A percentile compares a stretch with the other conserved stretches of the same genome.
Conservation (phyloP, 345 rosid genomes). For the Salix exigua region DNA sequence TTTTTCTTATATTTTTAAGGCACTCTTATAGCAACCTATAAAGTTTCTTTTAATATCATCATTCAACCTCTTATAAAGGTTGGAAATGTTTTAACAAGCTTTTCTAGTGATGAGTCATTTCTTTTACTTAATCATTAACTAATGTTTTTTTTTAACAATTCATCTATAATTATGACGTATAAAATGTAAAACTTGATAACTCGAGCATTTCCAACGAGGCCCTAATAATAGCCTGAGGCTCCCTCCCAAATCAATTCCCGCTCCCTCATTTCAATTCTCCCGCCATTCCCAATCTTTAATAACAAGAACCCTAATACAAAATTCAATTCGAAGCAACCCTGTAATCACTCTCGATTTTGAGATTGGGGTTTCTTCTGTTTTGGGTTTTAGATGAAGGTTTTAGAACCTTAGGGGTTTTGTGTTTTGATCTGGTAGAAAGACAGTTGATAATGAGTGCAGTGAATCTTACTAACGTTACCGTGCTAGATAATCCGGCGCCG, state of each 20-base stretch:
- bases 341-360: not conserved
- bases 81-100: too few species aligned
- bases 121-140: too few species aligned
- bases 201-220: not conserved
- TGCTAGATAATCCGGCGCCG: constrained; percentile 85
- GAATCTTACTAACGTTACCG: constrained; percentile 84
- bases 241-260: constrained; percentile 12
- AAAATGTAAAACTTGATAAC: too few species aligned
- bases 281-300: constrained; percentile 9
- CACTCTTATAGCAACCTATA: too few species aligned
- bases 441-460: constrained; percentile 69
- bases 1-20: too few species aligned
- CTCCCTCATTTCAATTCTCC: constrained; percentile 22
- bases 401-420: constrained; percentile 3
- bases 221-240: not conserved
- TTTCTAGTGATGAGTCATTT: too few species aligned
- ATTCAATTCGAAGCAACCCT: not conserved
- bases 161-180: too few species aligned
- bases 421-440: not conserved
- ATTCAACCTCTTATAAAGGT: too few species aligned
- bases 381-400: constrained; percentile 6
- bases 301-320: not conserved
- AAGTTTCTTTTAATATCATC: too few species aligned
- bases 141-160: too few species aligned
- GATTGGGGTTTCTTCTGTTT: not conserved